Conservation (phyloP, 768 basidiomycete species). For the Chiua virens region DNA sequence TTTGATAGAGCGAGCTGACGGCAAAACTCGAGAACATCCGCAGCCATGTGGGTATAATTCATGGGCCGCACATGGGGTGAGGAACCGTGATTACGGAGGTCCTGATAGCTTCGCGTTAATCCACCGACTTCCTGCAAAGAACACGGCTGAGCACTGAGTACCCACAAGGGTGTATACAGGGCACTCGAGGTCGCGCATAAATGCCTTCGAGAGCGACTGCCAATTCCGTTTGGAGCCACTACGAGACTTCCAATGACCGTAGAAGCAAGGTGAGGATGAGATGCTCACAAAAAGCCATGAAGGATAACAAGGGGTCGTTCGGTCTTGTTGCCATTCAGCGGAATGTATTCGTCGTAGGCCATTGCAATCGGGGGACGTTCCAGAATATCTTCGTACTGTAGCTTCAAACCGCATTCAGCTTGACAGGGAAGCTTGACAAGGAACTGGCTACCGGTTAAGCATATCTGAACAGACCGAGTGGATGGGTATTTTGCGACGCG, state of each 20-base stretch:
- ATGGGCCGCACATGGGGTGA: slow-evolving; percentile 76
- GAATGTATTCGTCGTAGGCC: slow-evolving; percentile 32
- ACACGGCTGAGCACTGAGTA: not conserved
- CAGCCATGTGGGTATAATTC: slow-evolving; percentile 78
- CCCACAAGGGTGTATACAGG: slow-evolving; percentile 75
- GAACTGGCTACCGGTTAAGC: slow-evolving; percentile 4
- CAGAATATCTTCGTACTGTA: slow-evolving; percentile 22
- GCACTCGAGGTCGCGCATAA: slow-evolving; percentile 60
- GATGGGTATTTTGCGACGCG: not conserved
- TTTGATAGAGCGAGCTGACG: slow-evolving; percentile 50
- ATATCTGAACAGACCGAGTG: not conserved
- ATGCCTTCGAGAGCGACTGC: slow-evolving; percentile 75
- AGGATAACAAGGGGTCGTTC: slow-evolving; percentile 54
- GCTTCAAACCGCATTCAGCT: slow-evolving; percentile 4
- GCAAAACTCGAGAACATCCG: slow-evolving; percentile 73
- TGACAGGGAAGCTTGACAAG: not conserved
- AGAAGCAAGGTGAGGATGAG: not conserved
- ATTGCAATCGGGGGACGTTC: slow-evolving; percentile 27
- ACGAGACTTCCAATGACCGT: slow-evolving; percentile 4
- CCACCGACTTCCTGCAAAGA: not conserved
- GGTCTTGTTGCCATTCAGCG: slow-evolving; percentile 26
- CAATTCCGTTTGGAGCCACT: slow-evolving; percentile 92
- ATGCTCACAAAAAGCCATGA: slow-evolving; percentile 62
- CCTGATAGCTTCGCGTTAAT: slow-evolving; percentile 40
- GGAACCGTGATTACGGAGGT: slow-evolving; percentile 86